Evolutionary conservation across 2,329 filamentous ascomycete species (phyloP), one percentile per base, ranked within the genome.

Genomic region (Colletotrichum zoysiae): DNA sequence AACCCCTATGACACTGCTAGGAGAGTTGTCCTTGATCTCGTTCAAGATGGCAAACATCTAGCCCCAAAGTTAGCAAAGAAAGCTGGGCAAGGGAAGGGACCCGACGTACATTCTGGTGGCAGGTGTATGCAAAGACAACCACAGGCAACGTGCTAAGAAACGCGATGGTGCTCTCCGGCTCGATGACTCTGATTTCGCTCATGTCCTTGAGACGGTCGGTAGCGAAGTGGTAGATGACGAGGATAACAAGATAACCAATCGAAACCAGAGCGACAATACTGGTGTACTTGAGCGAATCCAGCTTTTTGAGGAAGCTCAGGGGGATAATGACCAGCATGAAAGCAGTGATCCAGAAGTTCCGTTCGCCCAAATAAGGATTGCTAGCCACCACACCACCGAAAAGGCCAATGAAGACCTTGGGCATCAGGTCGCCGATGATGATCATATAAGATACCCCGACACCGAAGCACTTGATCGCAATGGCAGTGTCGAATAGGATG

Each of bases 41-140:
- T 99, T 99, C 56, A 99, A 84, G 75, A 99, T 97, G 14, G 95
- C 97, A 81, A 99, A 99, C 96, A 99, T 99, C 93, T 96, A 76
- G 0, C 2, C 40, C 1, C 18, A 11, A 30, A 67, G 76, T 83
- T 73, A 84, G 81, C 67, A 77, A 64, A 50, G 2, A 7, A 58
- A 23, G 55, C 40, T 30, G 26, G 44, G 2, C 16, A 23, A 16
- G 5, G 16, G 6, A 30, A 48, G 44, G 12, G 6, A 42, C 14
- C 51, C 26, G 9, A 79, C 89, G 75, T 84, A 96, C 94, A 80
- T 99, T 99, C 79, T 99, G 96, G 82, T 99, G 96, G 80, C 96
- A 99, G 1, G 96, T 99, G 81, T 98, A 99, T n/a, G 95, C 96
- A 85, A 99, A 99, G 2, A 99, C 94, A 68, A 98, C 95, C 65